Percentiles rank a stretch among this genome's conserved stretches.
phyloP scores from a whole-genome alignment of 768 basidiomycete species.

The Chalciporus sphaerocephalus region DNA sequence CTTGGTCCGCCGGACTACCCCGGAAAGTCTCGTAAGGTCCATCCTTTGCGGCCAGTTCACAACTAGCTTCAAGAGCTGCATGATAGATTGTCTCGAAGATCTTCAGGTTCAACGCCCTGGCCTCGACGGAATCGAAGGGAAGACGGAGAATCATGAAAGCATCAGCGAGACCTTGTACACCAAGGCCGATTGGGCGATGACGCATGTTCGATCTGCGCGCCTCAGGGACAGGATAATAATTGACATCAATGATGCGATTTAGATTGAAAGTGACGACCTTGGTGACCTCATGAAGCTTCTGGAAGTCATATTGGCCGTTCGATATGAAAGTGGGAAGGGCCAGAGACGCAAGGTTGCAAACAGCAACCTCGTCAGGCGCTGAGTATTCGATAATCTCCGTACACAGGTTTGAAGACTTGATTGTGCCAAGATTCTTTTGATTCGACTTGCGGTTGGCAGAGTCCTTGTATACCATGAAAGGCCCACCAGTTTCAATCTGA shows the following conservation, averaged over 20 bases:
- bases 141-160: conserved; percentile 96
- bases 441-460: conserved; percentile 96
- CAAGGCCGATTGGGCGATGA: conserved; percentile 94
- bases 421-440: conserved; percentile 96
- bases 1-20: conserved; percentile 86
- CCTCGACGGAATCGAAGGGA: conserved; percentile 89
- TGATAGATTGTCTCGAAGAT: conserved; percentile 99
- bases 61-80: conserved; percentile 85
- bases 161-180: conserved; percentile 97
- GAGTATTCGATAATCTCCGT: conserved; percentile 99
- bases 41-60: conserved; percentile 73
- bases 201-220: conserved; percentile 93
- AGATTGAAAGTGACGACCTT: conserved; percentile 93
- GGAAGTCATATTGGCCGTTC: conserved; percentile 84
- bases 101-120: conserved; percentile 84
- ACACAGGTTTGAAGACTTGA: conserved; percentile 99
- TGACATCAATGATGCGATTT: conserved; percentile 90
- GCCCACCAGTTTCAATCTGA: conserved; percentile 98
- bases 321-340: conserved; percentile 90
- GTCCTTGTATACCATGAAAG: conserved; percentile 99
- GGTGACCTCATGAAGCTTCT: conserved; percentile 88
- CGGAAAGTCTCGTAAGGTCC: conserved; percentile 87
- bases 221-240: conserved; percentile 93
- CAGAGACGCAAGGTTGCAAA: conserved; percentile 97
- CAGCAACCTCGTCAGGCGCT: conserved; percentile 93